These are phyloP conservation scores for Fraxinus sp. DNA, from an alignment of 305 asterid genomes.

Conservation along the genomic window DNA sequence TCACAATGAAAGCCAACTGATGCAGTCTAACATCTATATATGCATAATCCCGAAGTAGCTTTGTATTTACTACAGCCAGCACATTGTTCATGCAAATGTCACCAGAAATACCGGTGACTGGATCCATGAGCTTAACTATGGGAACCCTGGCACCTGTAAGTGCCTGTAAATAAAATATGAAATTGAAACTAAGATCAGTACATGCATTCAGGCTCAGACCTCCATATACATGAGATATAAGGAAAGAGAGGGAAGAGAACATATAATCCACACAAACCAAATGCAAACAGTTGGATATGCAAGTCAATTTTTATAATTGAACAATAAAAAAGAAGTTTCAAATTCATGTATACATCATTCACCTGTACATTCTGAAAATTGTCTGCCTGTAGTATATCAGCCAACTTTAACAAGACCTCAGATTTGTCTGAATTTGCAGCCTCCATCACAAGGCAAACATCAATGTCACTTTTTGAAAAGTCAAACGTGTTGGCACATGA, in stretches of 20 bases:
- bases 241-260: background rate
- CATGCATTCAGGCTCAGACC: background rate
- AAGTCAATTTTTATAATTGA: background rate
- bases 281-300: background rate
- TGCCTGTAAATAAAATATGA: constrained; percentile 56
- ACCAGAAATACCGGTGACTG: constrained; percentile 79
- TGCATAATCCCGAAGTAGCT: constrained; percentile 84
- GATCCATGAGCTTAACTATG: constrained; percentile 96
- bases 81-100: constrained; percentile 89
- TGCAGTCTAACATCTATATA: constrained; percentile 73
- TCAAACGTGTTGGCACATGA: constrained; percentile 98
- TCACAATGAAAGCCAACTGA: constrained; percentile 88
- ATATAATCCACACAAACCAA: background rate
- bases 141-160: constrained; percentile 95
- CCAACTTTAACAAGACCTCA: constrained; percentile 75
- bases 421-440: constrained; percentile 56
- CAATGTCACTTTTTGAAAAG: constrained; percentile 84
- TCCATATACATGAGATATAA: background rate
- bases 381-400: constrained; percentile 66
- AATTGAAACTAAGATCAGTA: constrained; percentile 2
- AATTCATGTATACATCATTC: background rate
- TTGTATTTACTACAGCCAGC: constrained; percentile 89
- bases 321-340: background rate
- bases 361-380: constrained; percentile 94
- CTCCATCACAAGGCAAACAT: constrained; percentile 79